These are phyloP conservation scores for Apiospora arundinis DNA, from an alignment of 2,329 filamentous ascomycete species.

Conservation along the genomic window DNA sequence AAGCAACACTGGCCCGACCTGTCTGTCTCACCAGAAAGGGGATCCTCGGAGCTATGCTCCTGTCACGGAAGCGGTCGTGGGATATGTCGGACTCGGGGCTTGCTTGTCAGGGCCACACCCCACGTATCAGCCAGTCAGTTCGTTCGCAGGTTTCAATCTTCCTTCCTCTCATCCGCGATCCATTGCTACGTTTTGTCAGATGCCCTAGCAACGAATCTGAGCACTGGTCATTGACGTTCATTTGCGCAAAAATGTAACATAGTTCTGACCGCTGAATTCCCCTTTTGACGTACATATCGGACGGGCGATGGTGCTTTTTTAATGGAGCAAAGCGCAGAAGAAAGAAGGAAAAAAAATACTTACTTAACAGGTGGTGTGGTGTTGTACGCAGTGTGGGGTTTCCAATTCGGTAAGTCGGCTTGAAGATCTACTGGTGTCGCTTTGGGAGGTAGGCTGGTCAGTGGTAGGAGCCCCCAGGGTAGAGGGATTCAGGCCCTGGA, in stretches of 20 bases:
- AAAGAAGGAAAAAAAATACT: background rate
- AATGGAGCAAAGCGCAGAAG: slow-evolving; percentile 4
- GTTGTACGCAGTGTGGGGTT: slow-evolving; percentile 9
- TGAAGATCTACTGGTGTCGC: background rate
- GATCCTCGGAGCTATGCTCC: slow-evolving; percentile 11
- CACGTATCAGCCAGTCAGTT: background rate
- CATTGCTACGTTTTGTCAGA: background rate
- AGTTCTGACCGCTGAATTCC: slow-evolving; percentile 17
- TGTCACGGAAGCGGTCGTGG: slow-evolving; percentile 9
- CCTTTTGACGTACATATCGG: slow-evolving; percentile 11
- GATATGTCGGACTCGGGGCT: background rate
- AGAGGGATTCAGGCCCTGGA: background rate
- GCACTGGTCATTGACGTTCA: background rate
- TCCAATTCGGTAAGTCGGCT: slow-evolving; percentile 12
- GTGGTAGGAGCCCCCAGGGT: background rate
- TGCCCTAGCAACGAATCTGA: background rate
- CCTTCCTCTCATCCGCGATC: background rate
- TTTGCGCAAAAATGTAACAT: background rate
- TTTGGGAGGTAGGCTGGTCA: background rate
- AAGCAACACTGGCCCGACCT: slow-evolving; percentile 8
- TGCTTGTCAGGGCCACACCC: background rate
- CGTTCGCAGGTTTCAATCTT: background rate
- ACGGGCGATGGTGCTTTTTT: background rate
- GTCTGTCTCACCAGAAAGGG: slow-evolving; percentile 15
- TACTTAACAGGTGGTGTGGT: background rate